Evolutionary conservation across 495 filamentous ascomycete species (phyloP).

Genomic region (Penicillium robsamsonii): DNA sequence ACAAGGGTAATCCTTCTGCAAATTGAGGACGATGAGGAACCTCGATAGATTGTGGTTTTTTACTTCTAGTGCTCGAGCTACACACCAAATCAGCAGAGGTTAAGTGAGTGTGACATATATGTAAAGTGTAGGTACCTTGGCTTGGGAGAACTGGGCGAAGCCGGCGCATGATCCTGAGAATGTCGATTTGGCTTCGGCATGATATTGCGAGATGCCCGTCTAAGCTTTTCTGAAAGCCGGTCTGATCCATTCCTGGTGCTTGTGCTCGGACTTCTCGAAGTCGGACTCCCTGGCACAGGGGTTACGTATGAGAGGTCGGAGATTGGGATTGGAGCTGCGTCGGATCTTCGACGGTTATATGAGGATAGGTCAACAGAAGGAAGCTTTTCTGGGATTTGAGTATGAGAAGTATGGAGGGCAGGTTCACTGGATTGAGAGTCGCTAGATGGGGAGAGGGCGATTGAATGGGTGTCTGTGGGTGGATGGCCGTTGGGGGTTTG

Average conservation of each 20-base stretch:
- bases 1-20: constrained; percentile 11
- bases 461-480: neutral
- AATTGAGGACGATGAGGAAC: constrained; percentile 5
- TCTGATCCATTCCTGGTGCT: neutral
- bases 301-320: neutral
- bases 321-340: neutral
- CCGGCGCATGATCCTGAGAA: neutral
- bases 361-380: neutral
- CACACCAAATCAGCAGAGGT: neutral
- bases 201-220: constrained; percentile 11
- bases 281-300: neutral
- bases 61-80: neutral
- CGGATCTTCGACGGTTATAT: neutral
- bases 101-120: neutral
- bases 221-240: neutral
- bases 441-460: neutral
- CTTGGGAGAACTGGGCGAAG: neutral
- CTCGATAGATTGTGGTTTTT: neutral
- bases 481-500: neutral
- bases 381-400: neutral
- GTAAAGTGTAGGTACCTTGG: neutral
- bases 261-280: neutral
- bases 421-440: neutral
- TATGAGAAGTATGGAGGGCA: too few relatives aligned
- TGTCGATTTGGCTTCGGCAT: constrained; percentile 10